Conservation (phyloP, 2,329 filamentous ascomycete genomes). For the Cadophora sp. region DNA sequence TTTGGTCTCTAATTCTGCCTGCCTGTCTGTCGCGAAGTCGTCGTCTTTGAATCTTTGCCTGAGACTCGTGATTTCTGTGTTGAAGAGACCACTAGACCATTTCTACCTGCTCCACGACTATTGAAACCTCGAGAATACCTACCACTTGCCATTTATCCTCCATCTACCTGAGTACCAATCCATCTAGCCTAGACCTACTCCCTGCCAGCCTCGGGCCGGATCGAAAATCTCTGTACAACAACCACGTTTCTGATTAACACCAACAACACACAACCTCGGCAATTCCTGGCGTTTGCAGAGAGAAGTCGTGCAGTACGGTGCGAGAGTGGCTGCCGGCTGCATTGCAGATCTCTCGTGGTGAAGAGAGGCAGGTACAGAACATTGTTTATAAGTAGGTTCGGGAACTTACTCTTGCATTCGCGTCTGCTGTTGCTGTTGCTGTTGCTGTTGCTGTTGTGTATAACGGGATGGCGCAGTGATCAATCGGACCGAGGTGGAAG, state of each 20-base stretch:
- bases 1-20: neutral
- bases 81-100: neutral
- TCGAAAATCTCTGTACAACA: neutral
- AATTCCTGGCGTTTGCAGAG: neutral
- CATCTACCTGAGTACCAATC: neutral
- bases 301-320: neutral
- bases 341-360: neutral
- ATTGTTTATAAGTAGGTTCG: neutral
- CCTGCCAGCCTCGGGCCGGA: neutral
- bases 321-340: constrained; percentile 12
- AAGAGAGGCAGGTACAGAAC: neutral
- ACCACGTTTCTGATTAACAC: constrained; percentile 7
- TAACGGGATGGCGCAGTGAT: neutral
- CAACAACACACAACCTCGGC: neutral
- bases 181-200: neutral
- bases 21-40: neutral
- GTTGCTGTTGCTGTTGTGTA: neutral
- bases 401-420: neutral
- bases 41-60: neutral
- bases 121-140: neutral
- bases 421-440: neutral
- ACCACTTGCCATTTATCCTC: neutral
- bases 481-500: neutral
- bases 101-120: too few species aligned
- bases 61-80: neutral